Conservation (phyloP, 148 eudicot species). For the Rhododendron griersonianum region DNA sequence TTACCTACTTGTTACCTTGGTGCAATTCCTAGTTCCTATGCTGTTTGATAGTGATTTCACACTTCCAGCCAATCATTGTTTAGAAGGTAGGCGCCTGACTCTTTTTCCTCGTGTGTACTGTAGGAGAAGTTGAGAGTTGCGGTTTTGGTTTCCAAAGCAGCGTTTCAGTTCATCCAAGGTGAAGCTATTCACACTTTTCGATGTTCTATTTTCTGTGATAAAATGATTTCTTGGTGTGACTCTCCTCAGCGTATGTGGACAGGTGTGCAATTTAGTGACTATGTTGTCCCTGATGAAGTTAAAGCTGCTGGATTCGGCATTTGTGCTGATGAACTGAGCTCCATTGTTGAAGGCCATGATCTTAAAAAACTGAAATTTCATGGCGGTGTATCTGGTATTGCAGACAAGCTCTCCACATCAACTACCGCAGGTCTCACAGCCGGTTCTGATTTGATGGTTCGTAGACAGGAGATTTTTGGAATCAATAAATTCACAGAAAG, state of each 20-base stretch:
- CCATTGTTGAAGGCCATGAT: constrained; percentile 80
- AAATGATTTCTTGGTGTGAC: neutral
- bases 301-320: constrained; percentile 75
- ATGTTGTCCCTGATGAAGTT: constrained; percentile 66
- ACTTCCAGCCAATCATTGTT: neutral
- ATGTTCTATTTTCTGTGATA: neutral
- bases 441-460: constrained; percentile 27
- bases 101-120: neutral
- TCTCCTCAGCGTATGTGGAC: constrained; percentile 3
- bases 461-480: constrained; percentile 62
- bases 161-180: constrained; percentile 63
- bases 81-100: constrained; percentile 6
- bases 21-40: neutral
- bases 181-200: constrained; percentile 1
- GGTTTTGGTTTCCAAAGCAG: constrained; percentile 67
- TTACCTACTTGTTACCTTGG: neutral
- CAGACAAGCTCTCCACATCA: constrained; percentile 68
- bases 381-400: constrained; percentile 63
- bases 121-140: constrained; percentile 70
- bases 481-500: constrained; percentile 78
- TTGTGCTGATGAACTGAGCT: constrained; percentile 78
- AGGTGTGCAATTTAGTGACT: constrained; percentile 73
- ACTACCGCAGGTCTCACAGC: constrained; percentile 46
- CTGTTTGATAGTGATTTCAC: neutral
- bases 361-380: constrained; percentile 66